Conservation (phyloP, 2,329 filamentous ascomycete genomes). For the Cladosporium colombiae region DNA sequence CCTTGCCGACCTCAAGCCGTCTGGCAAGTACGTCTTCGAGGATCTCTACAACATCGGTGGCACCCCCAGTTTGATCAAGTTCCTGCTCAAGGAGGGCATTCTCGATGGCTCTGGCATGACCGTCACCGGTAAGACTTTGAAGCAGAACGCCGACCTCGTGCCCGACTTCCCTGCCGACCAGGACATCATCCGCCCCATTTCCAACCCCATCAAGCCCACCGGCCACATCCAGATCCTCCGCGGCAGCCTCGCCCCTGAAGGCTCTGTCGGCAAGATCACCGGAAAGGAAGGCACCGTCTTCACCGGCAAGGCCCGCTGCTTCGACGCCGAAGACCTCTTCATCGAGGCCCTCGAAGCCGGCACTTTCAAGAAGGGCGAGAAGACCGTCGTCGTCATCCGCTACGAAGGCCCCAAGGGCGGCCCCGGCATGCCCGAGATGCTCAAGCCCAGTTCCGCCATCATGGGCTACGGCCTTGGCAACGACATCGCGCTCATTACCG, state of each 20-base stretch:
- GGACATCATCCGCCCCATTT: slow-evolving; percentile 68
- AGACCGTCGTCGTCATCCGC: slow-evolving; percentile 74
- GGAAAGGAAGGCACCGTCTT: slow-evolving; percentile 72
- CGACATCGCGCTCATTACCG: slow-evolving; percentile 72
- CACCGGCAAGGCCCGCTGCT: slow-evolving; percentile 69
- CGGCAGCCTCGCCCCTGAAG: slow-evolving; percentile 68
- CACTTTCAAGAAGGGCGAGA: slow-evolving; percentile 73
- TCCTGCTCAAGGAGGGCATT: slow-evolving; percentile 51
- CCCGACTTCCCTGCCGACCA: slow-evolving; percentile 68
- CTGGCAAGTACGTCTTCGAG: slow-evolving; percentile 57
- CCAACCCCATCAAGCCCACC: slow-evolving; percentile 68
- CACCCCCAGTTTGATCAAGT: slow-evolving; percentile 52
- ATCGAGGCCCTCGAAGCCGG: slow-evolving; percentile 66
- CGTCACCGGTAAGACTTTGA: slow-evolving; percentile 53
- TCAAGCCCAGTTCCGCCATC: slow-evolving; percentile 70
- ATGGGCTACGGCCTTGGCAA: slow-evolving; percentile 73
- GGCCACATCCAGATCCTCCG: slow-evolving; percentile 74
- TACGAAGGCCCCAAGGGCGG: slow-evolving; percentile 74
- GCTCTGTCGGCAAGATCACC: slow-evolving; percentile 74
- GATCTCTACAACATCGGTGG: slow-evolving; percentile 60
- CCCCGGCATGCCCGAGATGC: slow-evolving; percentile 74
- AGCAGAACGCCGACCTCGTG: slow-evolving; percentile 54
- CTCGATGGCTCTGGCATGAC: slow-evolving; percentile 52
- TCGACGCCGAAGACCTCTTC: slow-evolving; percentile 69
- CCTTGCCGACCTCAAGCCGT: slow-evolving; percentile 54